Evolutionary conservation across 331 rosid genomes (phyloP).

Genomic region (Pyracantha coccinea): DNA sequence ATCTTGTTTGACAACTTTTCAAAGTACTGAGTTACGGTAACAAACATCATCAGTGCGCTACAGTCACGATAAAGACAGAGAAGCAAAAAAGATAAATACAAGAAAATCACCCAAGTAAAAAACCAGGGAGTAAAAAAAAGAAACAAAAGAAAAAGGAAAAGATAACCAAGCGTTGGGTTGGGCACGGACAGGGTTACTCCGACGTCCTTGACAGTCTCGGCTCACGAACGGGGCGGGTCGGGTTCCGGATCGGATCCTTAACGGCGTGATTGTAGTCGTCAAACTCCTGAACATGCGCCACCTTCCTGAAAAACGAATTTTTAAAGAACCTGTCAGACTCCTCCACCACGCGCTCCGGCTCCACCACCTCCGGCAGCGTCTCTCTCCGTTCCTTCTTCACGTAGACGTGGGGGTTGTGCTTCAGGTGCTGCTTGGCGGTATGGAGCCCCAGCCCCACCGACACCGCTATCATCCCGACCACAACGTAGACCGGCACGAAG

Average conservation of each 20-base stretch:
- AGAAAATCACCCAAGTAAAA: background rate
- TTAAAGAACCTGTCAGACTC: conserved; percentile 22
- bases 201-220: conserved; percentile 49
- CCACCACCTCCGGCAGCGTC: conserved; percentile 81
- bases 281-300: conserved; percentile 58
- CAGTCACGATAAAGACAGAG: background rate
- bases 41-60: too few species aligned
- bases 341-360: conserved; percentile 62
- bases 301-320: conserved; percentile 61
- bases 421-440: conserved; percentile 70
- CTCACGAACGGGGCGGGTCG: background rate
- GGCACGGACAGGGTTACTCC: conserved; percentile 41
- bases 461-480: conserved; percentile 54
- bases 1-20: too few species aligned
- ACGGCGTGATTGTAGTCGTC: conserved; percentile 21
- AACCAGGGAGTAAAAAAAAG: background rate
- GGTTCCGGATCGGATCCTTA: conserved; percentile 21
- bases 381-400: conserved; percentile 69
- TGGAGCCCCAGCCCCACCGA: conserved; percentile 41
- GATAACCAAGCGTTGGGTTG: background rate
- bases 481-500: conserved; percentile 54
- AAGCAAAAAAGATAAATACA: background rate
- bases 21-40: too few species aligned
- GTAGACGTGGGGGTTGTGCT: conserved; percentile 44
- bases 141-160: too few species aligned